Conservation (phyloP, 164 flowering plant species). For the Liriodendron chinense region DNA sequence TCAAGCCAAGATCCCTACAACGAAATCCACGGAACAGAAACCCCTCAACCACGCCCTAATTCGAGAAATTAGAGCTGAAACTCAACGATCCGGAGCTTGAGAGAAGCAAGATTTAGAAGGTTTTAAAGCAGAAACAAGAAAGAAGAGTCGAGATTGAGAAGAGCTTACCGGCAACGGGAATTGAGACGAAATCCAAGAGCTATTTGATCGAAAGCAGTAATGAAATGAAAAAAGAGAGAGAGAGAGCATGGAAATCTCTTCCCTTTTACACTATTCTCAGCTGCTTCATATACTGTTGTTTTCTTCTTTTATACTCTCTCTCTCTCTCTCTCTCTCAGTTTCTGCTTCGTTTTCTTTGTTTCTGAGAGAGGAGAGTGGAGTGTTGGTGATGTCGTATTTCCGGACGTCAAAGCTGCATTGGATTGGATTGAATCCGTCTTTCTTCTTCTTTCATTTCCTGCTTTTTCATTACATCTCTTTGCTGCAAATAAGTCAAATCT, state of each 20-base stretch:
- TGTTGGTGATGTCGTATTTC: conserved; percentile 12
- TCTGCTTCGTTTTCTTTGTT: not conserved
- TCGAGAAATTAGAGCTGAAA: not conserved
- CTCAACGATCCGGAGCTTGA: not conserved
- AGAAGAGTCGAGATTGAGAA: not conserved
- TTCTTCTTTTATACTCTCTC: not conserved
- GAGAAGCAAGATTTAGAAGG: not conserved
- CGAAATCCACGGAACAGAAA: not conserved
- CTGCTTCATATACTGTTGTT: not conserved
- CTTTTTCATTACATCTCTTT: not conserved
- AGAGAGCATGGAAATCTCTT: conserved; percentile 2
- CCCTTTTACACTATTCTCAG: not conserved
- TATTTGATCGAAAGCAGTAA: not conserved
- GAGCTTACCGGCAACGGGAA: not conserved
- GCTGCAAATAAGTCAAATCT: conserved; percentile 26
- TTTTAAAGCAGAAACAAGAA: not conserved
- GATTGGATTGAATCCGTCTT: conserved; percentile 22
- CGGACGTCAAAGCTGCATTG: conserved; percentile 36
- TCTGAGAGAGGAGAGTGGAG: not conserved
- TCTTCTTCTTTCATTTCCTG: not conserved
- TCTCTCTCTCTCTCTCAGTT: not conserved
- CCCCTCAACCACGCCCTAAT: conserved; percentile 5
- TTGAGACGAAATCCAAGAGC: not conserved
- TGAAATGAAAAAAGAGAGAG: not conserved
- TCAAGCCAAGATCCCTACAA: not conserved